Base-by-base conservation (phyloP, 106 monocot genomes). In the Dioscorea dumetorum region DNA sequence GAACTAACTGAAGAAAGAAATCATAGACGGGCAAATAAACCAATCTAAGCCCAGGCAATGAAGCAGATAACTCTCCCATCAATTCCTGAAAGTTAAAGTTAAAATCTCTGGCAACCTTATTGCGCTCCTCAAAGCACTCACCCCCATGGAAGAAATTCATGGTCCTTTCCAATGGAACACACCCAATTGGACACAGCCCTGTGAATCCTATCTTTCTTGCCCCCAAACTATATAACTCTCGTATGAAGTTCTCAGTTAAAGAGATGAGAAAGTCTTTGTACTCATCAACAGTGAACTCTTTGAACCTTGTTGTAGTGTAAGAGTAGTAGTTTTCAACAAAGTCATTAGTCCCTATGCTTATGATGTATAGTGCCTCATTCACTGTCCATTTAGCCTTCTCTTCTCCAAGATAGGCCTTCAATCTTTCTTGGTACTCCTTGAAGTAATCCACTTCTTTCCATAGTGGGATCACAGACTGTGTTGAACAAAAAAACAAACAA, bases 131-230 rank as follows among this genome's bases (percentile, higher is more conserved):
- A 15, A 78, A 35, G 64, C 93, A 93, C 5, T 54, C 78, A 12
- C 71, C 66, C 3, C 62, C 49, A 14, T 20, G 13, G 12, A 72
- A 4, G 8, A 72, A 8, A 18, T 90, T 94, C 21, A 66, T n/a
- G 17, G 83, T 80, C 57, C 90, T 70, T 79, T 94, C 90, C 67
- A 94, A 56, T 22, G 94, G 94, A 62, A 94, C 63, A 72, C 94
- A 94, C 9, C 94, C 94, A 22, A 94, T 90, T 0, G 87, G 78
- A 11, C 70, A 48, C 6, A 94, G 79, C 7, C 85, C 72, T 0
- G 90, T 75, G 41, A 94, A 78, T 1, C 76, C 63, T 14, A 94
- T 74, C 75, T 83, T 90, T 0, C 94, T 80, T 1, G 90, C 94
- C 0, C 94, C 94, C 6, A 87, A 22, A 12, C 54, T 60, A 68